Evolutionary conservation across 164 flowering plant genomes (phyloP), one percentile per base, ranked within the genome.

Genomic region (Aristolochia fimbriata): DNA sequence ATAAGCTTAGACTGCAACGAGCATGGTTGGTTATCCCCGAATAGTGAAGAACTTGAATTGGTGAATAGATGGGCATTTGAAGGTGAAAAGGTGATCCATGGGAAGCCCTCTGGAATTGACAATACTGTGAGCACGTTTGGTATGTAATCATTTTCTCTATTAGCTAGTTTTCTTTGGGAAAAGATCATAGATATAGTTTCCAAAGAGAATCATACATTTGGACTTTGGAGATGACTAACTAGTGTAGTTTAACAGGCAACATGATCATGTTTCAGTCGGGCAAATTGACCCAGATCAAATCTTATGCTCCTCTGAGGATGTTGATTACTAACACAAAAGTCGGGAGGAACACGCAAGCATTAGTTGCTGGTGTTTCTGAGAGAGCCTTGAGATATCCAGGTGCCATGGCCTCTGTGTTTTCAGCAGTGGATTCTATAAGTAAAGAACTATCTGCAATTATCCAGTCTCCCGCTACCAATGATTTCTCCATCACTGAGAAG

Each of bases 31-130:
- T 66, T 77, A 19, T 21, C 48, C 10, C 80, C 72, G 62, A 78
- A 57, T 13, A 91, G 88, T 15, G 66, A 55, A 47, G 89, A 86
- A 19, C 82, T 86, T 52, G 89, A 86, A 16, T 74, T 91, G 73
- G 77, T 91, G 56, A 91, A 94, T 62, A 85, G 76, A 76, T 94
- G 99, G 99, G 99, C 99, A 48, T 87, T 83, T 70, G 95, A 88
- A 78, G 99, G 96, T 27, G 97, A 94, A 77, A 91, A 87, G 73
- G 86, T 91, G 25, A 87, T 94, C 62, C 97, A 94, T 76, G 99
- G 99, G 54, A 94, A 73, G 74, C 97, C 99, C 57, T 94, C 99
- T 55, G 99, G 99, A 60, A 77, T 94, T 62, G 99, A 94, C 78
- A 94, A 88, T 76, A 77, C 96, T 15, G 97, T 91, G 6, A 94